These are phyloP conservation scores for Saccharomycopsis sp. DNA, from an alignment of 805 yeast species.

Conservation along the genomic window DNA sequence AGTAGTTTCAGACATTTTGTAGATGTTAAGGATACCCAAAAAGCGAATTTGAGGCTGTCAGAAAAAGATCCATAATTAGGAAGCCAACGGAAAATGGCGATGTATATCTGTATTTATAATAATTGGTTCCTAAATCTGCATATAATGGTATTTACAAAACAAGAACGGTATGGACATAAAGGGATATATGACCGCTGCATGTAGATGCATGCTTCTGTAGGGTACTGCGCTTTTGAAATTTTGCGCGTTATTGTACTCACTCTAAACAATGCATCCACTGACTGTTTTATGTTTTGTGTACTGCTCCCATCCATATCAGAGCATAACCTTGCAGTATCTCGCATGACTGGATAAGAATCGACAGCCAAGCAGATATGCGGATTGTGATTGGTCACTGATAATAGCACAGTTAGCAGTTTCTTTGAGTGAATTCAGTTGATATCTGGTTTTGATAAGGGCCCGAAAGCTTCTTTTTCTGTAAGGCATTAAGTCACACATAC, in stretches of 20 bases:
- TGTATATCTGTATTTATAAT: not conserved
- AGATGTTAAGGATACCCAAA: not conserved
- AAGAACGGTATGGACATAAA: not conserved
- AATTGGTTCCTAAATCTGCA: not conserved
- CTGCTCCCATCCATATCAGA: not conserved
- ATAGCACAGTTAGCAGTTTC: not conserved
- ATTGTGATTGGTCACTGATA: not conserved
- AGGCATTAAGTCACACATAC: not conserved
- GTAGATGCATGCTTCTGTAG: not conserved
- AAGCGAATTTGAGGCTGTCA: not conserved
- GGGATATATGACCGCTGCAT: not conserved
- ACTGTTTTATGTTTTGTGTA: not conserved
- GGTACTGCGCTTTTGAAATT: not conserved
- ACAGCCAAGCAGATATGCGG: not conserved
- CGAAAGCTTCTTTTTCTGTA: not conserved
- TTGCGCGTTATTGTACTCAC: not conserved
- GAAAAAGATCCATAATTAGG: not conserved
- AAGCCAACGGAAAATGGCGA: not conserved
- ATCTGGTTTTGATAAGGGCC: not conserved
- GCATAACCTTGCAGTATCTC: not conserved
- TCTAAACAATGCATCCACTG: not conserved
- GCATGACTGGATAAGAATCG: not conserved
- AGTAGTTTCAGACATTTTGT: conserved; percentile 28
- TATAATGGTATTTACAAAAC: not conserved
- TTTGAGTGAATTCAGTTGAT: not conserved